A percentile compares a stretch with the other conserved stretches of the same genome.
These are phyloP conservation scores for Lumnitzera littorea DNA, from an alignment of 345 rosid species.

Conservation along the genomic window DNA sequence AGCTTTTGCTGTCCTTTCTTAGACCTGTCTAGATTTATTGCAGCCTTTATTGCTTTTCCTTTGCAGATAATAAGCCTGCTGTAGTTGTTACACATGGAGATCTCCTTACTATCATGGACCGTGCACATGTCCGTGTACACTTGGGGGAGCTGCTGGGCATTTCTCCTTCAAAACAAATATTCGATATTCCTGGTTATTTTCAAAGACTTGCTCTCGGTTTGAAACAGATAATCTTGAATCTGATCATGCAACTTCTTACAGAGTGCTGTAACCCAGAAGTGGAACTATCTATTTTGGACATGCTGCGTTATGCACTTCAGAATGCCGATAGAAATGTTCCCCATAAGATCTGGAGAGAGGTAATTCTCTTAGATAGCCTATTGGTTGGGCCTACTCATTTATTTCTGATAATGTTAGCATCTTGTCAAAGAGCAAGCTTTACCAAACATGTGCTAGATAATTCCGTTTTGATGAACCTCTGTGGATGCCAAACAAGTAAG, in stretches of 20 bases:
- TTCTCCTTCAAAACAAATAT: conserved; percentile 60
- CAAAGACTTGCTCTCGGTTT: not conserved
- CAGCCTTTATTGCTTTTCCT: conserved; percentile 1
- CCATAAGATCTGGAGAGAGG: conserved; percentile 34
- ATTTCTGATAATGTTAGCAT: too few species aligned
- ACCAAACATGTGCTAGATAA: too few species aligned
- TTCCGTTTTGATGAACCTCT: too few species aligned
- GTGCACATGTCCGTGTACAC: conserved; percentile 39
- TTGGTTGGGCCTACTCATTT: too few species aligned
- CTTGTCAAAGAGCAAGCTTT: too few species aligned
- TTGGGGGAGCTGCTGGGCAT: conserved; percentile 70
- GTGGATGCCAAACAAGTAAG: too few species aligned
- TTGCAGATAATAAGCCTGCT: conserved; percentile 75
- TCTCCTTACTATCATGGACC: conserved; percentile 46
- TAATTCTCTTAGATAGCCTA: conserved; percentile 10
- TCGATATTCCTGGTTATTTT: conserved; percentile 69
- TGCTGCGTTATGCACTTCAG: conserved; percentile 71
- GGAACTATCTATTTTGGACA: conserved; percentile 36
- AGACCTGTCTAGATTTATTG: not conserved
- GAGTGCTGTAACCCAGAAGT: conserved; percentile 46
- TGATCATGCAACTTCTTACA: conserved; percentile 23
- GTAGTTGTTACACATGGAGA: conserved; percentile 77
- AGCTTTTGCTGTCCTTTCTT: too few species aligned
- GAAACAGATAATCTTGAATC: not conserved
- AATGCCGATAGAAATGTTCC: conserved; percentile 72